phyloP scores from a whole-genome alignment of 495 filamentous ascomycete genomes.

The Acidomyces sp. region DNA sequence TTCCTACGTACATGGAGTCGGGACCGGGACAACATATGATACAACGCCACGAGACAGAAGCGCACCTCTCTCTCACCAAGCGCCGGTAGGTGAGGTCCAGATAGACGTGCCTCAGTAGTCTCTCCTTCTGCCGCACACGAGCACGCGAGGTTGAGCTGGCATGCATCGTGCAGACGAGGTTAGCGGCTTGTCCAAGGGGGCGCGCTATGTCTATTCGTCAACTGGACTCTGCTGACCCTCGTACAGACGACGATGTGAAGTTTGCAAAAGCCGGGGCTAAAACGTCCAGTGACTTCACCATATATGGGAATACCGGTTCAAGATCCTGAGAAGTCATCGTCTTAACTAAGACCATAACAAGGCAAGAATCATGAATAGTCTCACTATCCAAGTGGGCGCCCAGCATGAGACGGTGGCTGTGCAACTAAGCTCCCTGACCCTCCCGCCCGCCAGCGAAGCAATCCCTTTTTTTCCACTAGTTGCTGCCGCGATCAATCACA shows the following conservation, averaged over 20 bases:
- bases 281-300: not conserved
- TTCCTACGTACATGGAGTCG: not conserved
- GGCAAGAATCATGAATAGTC: no score
- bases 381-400: no score
- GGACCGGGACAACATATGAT: not conserved
- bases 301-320: not conserved
- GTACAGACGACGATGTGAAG: not conserved
- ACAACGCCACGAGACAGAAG: not conserved
- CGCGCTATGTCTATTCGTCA: no score
- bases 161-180: slow-evolving; percentile 3
- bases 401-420: no score
- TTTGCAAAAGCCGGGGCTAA: not conserved
- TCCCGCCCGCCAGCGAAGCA: not conserved
- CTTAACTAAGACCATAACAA: no score
- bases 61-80: not conserved
- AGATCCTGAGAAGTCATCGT: no score
- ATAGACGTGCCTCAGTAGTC: no score
- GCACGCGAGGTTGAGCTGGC: not conserved
- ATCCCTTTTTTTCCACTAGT: not conserved
- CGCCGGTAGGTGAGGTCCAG: not conserved
- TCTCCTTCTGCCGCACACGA: not conserved
- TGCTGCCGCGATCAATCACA: not conserved
- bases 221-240: no score
- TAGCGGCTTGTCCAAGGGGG: no score
- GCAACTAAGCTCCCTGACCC: not conserved